Evolutionary conservation across 345 rosid species (phyloP).

Genomic region (Lenwebbia sp.): DNA sequence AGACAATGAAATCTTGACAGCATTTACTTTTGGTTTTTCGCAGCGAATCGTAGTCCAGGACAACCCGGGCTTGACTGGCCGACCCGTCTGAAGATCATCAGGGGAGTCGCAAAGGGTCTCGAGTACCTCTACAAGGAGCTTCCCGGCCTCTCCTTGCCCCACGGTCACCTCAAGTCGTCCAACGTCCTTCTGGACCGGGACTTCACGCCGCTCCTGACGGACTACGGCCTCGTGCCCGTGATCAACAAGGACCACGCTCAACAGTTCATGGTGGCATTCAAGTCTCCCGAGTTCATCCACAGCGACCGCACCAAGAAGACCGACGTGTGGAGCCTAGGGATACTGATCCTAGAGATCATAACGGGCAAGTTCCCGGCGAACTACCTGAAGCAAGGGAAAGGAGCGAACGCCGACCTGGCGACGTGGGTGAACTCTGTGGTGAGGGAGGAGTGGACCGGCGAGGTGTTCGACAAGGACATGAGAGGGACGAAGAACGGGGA

Average conservation of each 20-base stretch:
- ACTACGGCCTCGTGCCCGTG: constrained; percentile 50
- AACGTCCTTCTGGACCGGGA: constrained; percentile 53
- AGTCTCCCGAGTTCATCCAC: constrained; percentile 66
- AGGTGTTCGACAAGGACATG: constrained; percentile 82
- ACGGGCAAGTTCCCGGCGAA: constrained; percentile 85
- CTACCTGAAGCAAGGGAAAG: constrained; percentile 52
- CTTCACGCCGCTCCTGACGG: constrained; percentile 46
- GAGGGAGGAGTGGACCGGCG: constrained; percentile 73
- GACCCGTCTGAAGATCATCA: constrained; percentile 57
- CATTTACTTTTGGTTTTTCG: not conserved
- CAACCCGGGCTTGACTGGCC: constrained; percentile 62
- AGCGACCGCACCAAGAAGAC: constrained; percentile 40
- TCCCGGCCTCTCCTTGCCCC: constrained; percentile 42
- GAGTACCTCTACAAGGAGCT: constrained; percentile 53
- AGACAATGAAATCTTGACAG: not conserved
- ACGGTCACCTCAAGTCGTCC: constrained; percentile 84
- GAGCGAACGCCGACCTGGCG: constrained; percentile 41
- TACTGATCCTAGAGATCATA: constrained; percentile 61
- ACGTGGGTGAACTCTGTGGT: constrained; percentile 74
- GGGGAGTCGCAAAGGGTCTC: constrained; percentile 69
- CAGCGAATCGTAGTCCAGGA: constrained; percentile 38
- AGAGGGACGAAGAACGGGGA: constrained; percentile 42
- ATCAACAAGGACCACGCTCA: constrained; percentile 60
- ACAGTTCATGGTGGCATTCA: constrained; percentile 59
- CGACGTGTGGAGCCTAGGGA: constrained; percentile 88